Base-by-base conservation (phyloP, 345 rosid genomes). In the Cardiospermum halicacabum region DNA sequence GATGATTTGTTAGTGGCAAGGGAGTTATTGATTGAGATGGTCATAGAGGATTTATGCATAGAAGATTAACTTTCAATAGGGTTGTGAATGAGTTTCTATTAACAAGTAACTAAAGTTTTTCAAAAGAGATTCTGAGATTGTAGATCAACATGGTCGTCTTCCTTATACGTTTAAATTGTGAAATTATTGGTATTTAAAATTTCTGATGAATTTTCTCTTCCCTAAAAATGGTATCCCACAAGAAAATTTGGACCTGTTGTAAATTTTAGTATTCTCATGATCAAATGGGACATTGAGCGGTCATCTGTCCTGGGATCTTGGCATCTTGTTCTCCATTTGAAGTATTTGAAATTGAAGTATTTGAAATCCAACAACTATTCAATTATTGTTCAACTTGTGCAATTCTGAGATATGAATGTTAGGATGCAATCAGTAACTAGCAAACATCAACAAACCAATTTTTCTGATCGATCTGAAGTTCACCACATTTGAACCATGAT, bases 21-120 rank as follows among this genome's bases (percentile, higher is more conserved):
- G 67, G 84, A 83, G 60, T 73, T 88, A 58, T 75, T 90, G 74
- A 68, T 90, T 72, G 92, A 93, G 80, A 93, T 93, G 98, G 86
- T 88, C 96, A 83, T 74, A 83, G 97, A 75, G 92, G 97, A 60
- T 93, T 88, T 77, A 64, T 86, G 31, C 98, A 97, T 11, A 74
- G 89, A 68, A 90, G 64, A 51, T 80, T 90, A 60, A 85, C 81
- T 69, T 88, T 88, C 77, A 88, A 84, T 66, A 81, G 86, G 63
- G 85, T 93, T 73, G 63, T 93, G 75, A 77, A 90, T 57, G 97
- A 97, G 62, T 94, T 93, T 64, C 78, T 82, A 63, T 62, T 93
- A 58, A 90, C 92, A 6, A 97, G 98, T 43, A 85, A 90, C 77
- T 96, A 88, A 75, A 72, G 56, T 53, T 86, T 88, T 60, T 88